Evolutionary conservation across 176 grass and related monocot genomes (phyloP).

Genomic region (Aegilops tauschii): DNA sequence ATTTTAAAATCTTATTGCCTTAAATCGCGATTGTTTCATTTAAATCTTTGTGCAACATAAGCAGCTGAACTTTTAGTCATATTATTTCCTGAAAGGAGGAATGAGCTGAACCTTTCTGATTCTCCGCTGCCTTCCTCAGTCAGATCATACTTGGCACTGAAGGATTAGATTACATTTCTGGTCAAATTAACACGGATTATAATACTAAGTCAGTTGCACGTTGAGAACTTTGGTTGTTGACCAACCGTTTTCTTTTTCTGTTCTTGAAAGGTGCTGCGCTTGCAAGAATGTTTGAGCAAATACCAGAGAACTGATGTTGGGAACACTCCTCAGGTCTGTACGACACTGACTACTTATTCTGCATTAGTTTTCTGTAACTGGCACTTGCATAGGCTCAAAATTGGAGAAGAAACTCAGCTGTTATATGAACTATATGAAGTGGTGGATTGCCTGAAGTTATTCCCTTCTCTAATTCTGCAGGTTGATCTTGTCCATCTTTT

Average conservation of each 20-base stretch:
- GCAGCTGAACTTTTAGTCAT: background rate
- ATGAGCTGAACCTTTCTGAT: background rate
- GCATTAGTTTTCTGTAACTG: background rate
- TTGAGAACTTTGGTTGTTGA: background rate
- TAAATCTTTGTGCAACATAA: constrained; percentile 1
- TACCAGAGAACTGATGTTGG: constrained; percentile 92
- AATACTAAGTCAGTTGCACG: background rate
- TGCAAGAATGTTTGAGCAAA: constrained; percentile 98
- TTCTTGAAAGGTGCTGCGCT: constrained; percentile 74
- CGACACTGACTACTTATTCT: background rate
- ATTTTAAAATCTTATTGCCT: background rate
- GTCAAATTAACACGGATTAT: background rate
- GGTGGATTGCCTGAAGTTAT: background rate
- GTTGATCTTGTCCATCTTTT: constrained; percentile 96
- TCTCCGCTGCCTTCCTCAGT: background rate
- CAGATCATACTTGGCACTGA: background rate
- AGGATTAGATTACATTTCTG: constrained; percentile 1
- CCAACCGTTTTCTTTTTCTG: background rate
- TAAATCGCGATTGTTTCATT: background rate
- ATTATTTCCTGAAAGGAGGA: constrained; percentile 12
- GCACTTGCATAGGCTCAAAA: background rate
- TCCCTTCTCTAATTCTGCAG: constrained; percentile 47
- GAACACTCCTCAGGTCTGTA: constrained; percentile 73
- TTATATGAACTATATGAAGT: constrained; percentile 27
- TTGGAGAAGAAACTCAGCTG: background rate